phyloP scores from a whole-genome alignment of 352 stramenopile genomes.

The Pythium pyrilobum region DNA sequence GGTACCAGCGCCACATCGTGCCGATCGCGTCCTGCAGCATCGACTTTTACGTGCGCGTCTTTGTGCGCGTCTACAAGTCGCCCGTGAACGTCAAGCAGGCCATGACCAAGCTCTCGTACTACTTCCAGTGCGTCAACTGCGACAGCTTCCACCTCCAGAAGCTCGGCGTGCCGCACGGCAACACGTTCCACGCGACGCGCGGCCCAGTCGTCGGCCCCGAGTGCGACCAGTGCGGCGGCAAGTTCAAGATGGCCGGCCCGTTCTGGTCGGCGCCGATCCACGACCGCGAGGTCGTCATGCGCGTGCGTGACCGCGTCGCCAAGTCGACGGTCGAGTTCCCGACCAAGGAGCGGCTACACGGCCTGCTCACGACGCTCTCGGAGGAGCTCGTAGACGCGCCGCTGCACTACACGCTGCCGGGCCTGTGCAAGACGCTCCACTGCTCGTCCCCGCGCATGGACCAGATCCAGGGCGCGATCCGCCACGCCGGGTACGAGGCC shows the following conservation, averaged over 20 bases:
- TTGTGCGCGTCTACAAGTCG: slow-evolving; percentile 98
- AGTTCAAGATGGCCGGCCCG: slow-evolving; percentile 93
- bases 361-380: slow-evolving; percentile 93
- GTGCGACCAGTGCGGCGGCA: slow-evolving; percentile 79
- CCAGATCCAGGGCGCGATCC: slow-evolving; percentile 92
- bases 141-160: slow-evolving; percentile 97
- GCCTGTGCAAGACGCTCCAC: slow-evolving; percentile 91
- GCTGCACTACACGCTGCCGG: slow-evolving; percentile 96
- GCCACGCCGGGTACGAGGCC: slow-evolving; percentile 95
- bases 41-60: slow-evolving; percentile 99
- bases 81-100: slow-evolving; percentile 93
- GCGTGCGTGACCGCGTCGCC: slow-evolving; percentile 74
- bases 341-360: slow-evolving; percentile 91
- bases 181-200: slow-evolving; percentile 80
- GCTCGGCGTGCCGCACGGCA: slow-evolving; percentile 83
- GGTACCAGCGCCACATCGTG: slow-evolving; percentile 96
- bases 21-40: slow-evolving; percentile 98
- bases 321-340: slow-evolving; percentile 84
- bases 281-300: slow-evolving; percentile 86
- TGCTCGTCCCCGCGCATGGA: slow-evolving; percentile 92
- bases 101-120: slow-evolving; percentile 88
- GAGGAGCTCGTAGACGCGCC: slow-evolving; percentile 95
- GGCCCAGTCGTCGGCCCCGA: slow-evolving; percentile 60
- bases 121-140: slow-evolving; percentile 92
- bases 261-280: slow-evolving; percentile 97